Evolutionary conservation across 495 filamentous ascomycete genomes (phyloP).

Genomic region (Aspergillus haitiensis): DNA sequence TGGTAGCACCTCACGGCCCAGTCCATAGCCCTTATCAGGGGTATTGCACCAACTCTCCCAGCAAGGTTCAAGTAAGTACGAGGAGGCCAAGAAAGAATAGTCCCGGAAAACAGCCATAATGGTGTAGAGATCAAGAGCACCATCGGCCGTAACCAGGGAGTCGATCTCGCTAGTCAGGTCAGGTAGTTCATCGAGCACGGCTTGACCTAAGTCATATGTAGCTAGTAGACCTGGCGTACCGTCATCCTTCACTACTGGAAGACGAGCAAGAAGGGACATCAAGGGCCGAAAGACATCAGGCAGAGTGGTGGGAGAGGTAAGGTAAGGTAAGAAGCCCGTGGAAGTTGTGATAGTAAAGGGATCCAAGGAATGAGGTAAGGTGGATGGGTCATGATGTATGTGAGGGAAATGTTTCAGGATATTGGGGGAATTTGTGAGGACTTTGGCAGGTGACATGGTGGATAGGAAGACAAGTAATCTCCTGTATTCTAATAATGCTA

Average conservation of each 20-base stretch:
- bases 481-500: neutral
- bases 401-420: conserved; percentile 56
- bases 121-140: conserved; percentile 62
- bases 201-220: conserved; percentile 65
- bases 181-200: conserved; percentile 63
- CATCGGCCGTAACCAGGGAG: conserved; percentile 54
- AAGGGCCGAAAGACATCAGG: conserved; percentile 70
- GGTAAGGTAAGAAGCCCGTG: conserved; percentile 66
- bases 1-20: conserved; percentile 71
- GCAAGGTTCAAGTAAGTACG: conserved; percentile 93
- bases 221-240: conserved; percentile 78
- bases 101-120: conserved; percentile 85
- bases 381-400: conserved; percentile 56
- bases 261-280: conserved; percentile 65
- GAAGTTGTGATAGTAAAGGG: conserved; percentile 87
- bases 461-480: neutral
- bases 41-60: conserved; percentile 66
- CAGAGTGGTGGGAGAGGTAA: conserved; percentile 37
- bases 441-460: conserved; percentile 23
- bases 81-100: conserved; percentile 84
- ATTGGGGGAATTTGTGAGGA: conserved; percentile 32
- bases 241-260: conserved; percentile 69
- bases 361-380: conserved; percentile 55
- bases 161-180: conserved; percentile 72
- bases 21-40: conserved; percentile 66